These are phyloP conservation scores for Mycena capillaripes DNA, from an alignment of 768 basidiomycete genomes.

Conservation along the genomic window DNA sequence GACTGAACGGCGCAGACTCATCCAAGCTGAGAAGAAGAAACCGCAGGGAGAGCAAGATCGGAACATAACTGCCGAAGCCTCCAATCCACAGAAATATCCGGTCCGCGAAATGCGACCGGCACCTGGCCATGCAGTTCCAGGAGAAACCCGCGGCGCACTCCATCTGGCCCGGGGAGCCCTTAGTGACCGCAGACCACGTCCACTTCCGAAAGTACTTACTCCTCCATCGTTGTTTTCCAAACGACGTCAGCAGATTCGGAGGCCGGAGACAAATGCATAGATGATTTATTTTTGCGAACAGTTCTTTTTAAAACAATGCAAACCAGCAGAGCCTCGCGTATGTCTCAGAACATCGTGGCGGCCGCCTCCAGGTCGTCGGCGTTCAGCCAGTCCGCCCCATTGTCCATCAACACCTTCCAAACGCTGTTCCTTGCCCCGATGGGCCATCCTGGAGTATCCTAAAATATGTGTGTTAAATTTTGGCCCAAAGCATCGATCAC, in stretches of 20 bases:
- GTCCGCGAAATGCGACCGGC: slow-evolving; percentile 38
- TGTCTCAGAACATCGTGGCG: slow-evolving; percentile 49
- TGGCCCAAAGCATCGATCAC: too few relatives aligned
- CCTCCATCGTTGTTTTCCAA: slow-evolving; percentile 15
- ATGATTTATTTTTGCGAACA: slow-evolving; percentile 13
- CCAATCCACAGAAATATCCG: slow-evolving; percentile 40
- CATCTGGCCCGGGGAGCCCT: slow-evolving; percentile 69
- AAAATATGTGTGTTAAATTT: too few relatives aligned
- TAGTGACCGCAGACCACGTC: slow-evolving; percentile 43
- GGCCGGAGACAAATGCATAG: slow-evolving; percentile 42
- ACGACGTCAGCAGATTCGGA: slow-evolving; percentile 31
- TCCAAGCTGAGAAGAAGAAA: slow-evolving; percentile 26
- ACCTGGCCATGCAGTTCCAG: slow-evolving; percentile 67
- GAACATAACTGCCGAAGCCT: slow-evolving; percentile 23
- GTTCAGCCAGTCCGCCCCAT: slow-evolving; percentile 66
- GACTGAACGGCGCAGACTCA: slow-evolving; percentile 3
- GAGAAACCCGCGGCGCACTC: slow-evolving; percentile 69
- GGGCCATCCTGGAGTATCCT: slow-evolving; percentile 67
- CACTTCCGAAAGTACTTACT: slow-evolving; percentile 38
- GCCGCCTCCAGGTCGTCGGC: slow-evolving; percentile 62
- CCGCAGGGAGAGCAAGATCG: slow-evolving; percentile 50
- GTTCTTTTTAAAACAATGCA: too few relatives aligned
- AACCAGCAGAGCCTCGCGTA: not conserved
- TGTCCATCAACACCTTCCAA: slow-evolving; percentile 58
- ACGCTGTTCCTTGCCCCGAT: slow-evolving; percentile 57